Evolutionary conservation across 306 rosid species (phyloP).

Genomic region (Rosa lucieae): DNA sequence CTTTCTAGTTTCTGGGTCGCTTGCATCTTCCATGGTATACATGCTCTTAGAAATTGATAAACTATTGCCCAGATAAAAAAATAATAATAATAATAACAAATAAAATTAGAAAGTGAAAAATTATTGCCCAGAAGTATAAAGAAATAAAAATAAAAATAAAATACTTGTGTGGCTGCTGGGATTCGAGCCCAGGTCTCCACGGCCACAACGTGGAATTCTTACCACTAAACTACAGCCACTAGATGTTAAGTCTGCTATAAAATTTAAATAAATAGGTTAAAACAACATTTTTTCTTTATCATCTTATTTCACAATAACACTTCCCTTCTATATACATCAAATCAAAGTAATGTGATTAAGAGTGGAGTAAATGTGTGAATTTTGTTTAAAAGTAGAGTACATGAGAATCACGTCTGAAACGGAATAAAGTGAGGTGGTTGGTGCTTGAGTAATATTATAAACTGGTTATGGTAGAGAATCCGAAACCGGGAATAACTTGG

Average conservation of each 20-base stretch:
- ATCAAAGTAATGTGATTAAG: no score
- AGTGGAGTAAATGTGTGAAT: no score
- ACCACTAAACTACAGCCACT: slow-evolving; percentile 31
- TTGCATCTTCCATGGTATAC: not conserved
- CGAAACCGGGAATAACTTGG: not conserved
- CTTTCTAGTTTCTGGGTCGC: no score
- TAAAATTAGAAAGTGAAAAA: no score
- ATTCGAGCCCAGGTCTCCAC: slow-evolving; percentile 32
- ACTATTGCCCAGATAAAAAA: no score
- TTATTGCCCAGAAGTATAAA: no score
- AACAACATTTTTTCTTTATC: no score
- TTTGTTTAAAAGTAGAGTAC: no score
- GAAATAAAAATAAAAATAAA: not conserved
- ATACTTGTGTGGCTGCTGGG: slow-evolving; percentile 22
- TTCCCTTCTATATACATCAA: not conserved
- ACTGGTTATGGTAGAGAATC: not conserved
- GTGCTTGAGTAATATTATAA: not conserved
- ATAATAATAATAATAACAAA: no score
- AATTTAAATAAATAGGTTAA: no score
- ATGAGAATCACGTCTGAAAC: no score
- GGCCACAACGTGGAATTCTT: slow-evolving; percentile 32
- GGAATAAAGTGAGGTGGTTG: not conserved
- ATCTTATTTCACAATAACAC: no score
- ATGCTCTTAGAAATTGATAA: not conserved
- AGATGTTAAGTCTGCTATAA: fast-evolving